Evolutionary conservation across 257 asterid genomes (phyloP).

Genomic region (Capsicum baccatum): DNA sequence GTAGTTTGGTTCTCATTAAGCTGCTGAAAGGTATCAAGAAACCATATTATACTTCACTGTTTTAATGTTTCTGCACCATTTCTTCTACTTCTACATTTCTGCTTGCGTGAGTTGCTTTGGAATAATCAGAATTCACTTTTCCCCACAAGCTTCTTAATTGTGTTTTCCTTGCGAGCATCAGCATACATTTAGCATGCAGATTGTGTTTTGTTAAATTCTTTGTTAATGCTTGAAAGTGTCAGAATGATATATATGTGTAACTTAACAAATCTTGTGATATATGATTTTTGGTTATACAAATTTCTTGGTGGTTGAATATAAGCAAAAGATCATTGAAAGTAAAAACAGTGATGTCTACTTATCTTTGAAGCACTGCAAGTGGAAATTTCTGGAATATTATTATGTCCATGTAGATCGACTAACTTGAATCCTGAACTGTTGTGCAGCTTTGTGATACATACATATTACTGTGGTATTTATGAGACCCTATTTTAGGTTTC

Average conservation of each 20-base stretch:
- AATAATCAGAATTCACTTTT: background rate
- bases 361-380: background rate
- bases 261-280: background rate
- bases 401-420: background rate
- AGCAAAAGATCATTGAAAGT: background rate
- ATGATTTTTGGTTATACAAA: background rate
- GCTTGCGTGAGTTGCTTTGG: conserved; percentile 9
- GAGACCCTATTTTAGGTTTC: background rate
- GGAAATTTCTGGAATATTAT: background rate
- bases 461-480: background rate
- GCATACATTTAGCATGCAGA: background rate
- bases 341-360: background rate
- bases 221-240: background rate
- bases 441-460: background rate
- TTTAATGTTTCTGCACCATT: background rate
- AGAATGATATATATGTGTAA: background rate
- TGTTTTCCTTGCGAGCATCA: background rate
- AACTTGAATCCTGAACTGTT: background rate
- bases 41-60: background rate
- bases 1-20: conserved; percentile 62
- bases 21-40: conserved; percentile 61
- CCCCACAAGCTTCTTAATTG: background rate
- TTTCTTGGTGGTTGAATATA: background rate
- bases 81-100: background rate
- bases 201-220: background rate